These are phyloP conservation scores for Exobasidium cylindrosporum DNA, from an alignment of 1,284 basidiomycete species.

Conservation along the genomic window DNA sequence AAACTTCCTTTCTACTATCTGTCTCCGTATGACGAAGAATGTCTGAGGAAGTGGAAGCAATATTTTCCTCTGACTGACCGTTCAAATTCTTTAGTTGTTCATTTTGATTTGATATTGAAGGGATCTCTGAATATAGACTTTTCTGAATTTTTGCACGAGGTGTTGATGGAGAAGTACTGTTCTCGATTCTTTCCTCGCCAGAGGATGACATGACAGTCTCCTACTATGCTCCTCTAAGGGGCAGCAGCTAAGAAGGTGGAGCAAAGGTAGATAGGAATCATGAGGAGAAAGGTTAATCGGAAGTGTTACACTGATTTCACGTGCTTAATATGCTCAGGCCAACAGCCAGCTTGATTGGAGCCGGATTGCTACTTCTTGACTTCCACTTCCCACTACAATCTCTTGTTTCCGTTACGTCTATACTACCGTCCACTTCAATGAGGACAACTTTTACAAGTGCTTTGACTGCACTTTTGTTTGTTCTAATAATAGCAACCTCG, in stretches of 20 bases:
- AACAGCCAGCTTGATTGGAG: no score
- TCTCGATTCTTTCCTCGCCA: neutral
- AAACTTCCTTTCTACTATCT: conserved; percentile 31
- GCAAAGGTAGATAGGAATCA: no score
- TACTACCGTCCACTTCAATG: neutral
- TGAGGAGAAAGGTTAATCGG: no score
- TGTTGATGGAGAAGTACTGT: neutral
- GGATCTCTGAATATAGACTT: neutral
- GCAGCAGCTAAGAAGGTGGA: no score
- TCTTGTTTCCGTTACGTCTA: no score
- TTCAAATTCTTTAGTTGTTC: neutral
- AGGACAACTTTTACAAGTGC: neutral
- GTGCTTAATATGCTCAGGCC: no score
- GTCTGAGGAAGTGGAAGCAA: neutral
- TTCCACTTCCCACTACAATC: no score
- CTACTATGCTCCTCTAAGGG: no score
- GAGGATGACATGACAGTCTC: neutral
- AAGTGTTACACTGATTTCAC: no score
- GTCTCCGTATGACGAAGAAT: neutral
- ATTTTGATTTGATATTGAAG: neutral
- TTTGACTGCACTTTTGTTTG: neutral
- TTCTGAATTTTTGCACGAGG: neutral
- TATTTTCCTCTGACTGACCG: neutral
- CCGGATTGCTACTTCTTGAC: no score
- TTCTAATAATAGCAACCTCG: neutral